Conservation (phyloP, 2,329 filamentous ascomycete species). For the Aspergillus brunneoviolaceus region DNA sequence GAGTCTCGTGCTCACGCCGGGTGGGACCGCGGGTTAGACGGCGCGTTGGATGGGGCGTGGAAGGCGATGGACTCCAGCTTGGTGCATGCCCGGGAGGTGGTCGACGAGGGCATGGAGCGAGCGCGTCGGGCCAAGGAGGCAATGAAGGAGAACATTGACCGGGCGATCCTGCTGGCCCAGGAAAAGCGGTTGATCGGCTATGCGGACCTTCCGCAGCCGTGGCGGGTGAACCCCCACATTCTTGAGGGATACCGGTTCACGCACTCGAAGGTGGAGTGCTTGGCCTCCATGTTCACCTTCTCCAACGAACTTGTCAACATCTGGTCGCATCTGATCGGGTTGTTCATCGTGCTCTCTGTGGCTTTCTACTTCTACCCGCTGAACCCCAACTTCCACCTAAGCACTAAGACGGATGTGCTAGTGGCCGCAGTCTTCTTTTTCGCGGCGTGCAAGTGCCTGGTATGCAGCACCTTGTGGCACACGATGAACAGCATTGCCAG, state of each 20-base stretch:
- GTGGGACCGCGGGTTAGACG: conserved; percentile 72
- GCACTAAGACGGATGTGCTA: conserved; percentile 82
- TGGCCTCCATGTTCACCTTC: conserved; percentile 76
- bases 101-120: conserved; percentile 77
- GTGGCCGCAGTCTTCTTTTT: conserved; percentile 95
- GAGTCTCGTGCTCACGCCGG: conserved; percentile 79
- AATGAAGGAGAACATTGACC: conserved; percentile 80
- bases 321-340: conserved; percentile 89
- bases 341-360: conserved; percentile 81
- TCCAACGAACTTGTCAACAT: conserved; percentile 98
- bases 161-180: conserved; percentile 70
- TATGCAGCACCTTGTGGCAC: conserved; percentile 96
- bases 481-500: conserved; percentile 98
- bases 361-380: conserved; percentile 96
- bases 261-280: conserved; percentile 84
- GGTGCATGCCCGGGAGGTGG: conserved; percentile 69
- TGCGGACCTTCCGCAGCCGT: conserved; percentile 84
- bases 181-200: conserved; percentile 83
- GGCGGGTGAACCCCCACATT: conserved; percentile 95
- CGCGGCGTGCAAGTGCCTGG: conserved; percentile 88
- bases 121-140: conserved; percentile 80
- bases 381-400: conserved; percentile 80
- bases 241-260: conserved; percentile 88
- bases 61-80: conserved; percentile 78
- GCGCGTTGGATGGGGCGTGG: conserved; percentile 75